Percentiles rank a stretch among this genome's conserved stretches.
Evolutionary conservation across 2,329 filamentous ascomycete genomes (phyloP).

Genomic region (Didymella exigua): DNA sequence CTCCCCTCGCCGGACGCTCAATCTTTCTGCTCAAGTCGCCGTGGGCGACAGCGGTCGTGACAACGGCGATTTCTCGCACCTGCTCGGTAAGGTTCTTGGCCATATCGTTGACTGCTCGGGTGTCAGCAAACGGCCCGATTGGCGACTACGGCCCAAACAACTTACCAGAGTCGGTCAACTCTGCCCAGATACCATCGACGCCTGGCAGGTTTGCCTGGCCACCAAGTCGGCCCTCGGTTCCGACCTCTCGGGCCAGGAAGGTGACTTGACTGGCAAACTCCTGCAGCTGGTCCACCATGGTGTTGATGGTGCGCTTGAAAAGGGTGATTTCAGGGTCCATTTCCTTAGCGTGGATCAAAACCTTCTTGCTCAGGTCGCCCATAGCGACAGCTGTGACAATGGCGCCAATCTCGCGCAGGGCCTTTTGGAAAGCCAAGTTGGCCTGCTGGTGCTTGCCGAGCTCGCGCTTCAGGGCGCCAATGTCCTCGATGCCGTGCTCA

Average conservation of each 20-base stretch:
- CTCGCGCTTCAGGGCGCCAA: conserved; percentile 87
- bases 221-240: conserved; percentile 91
- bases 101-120: conserved; percentile 83
- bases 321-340: conserved; percentile 98
- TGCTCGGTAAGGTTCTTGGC: conserved; percentile 97
- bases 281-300: conserved; percentile 98
- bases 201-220: conserved; percentile 93
- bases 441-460: conserved; percentile 97
- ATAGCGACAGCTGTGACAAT: conserved; percentile 96
- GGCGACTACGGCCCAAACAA: conserved; percentile 20
- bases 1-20: conserved; percentile 87
- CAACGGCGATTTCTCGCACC: conserved; percentile 95
- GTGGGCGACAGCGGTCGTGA: conserved; percentile 92
- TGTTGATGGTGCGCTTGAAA: conserved; percentile 98
- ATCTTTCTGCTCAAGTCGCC: conserved; percentile 97
- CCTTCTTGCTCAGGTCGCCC: conserved; percentile 95
- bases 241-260: conserved; percentile 90
- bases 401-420: conserved; percentile 91
- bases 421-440: conserved; percentile 98
- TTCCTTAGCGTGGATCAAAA: conserved; percentile 91
- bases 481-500: conserved; percentile 79
- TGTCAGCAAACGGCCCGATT: conserved; percentile 39
- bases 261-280: conserved; percentile 97
- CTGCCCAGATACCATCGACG: conserved; percentile 96
- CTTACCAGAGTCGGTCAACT: conserved; percentile 71